Base-by-base conservation (phyloP, 805 yeast species). In the Cyberlindnera euphorbiiphila region DNA sequence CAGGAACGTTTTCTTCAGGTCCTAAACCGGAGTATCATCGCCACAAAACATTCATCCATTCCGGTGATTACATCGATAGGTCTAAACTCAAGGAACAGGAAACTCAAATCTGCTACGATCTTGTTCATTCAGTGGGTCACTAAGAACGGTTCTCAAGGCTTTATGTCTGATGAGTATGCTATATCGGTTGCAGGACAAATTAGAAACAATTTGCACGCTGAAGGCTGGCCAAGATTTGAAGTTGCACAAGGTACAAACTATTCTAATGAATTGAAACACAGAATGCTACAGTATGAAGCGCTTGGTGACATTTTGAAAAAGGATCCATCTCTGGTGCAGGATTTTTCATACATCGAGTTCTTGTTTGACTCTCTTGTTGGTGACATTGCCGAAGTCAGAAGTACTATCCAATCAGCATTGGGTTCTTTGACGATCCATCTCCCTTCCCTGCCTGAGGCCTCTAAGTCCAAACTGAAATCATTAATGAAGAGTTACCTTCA, bases 241-340 rank as follows among this genome's bases (percentile, higher is more conserved):
- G 47, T 63, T 10, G 57, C 58, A 0, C 64, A 62, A 3, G 64
- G 67, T 10, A 62, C 65, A 12, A 62, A 65, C 36, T 64, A 60
- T 29, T 49, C 66, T 3, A 32, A 32, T 6, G 53, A 48, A 12
- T 42, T 74, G 3, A 48, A 60, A 5, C 80, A 75, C 47, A 69
- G 93, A 48, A 71, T 72, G 50, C 60, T 69, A 25, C 86, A 84
- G 48, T 89, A 86, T 53, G 95, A 85, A 55, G 80, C 94, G 0
- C 58, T 89, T 17, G 93, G 95, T 2, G 70, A 76, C 15, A 66
- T 89, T 7, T 54, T 83, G 34, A 66, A 71, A 39, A 66, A 71
- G 23, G 65, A 71, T 26, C 65, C 74, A 1, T 48, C 54, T 1
- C 54, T 78, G 22, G 41, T 62, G 3, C 49, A 61, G 11, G 78